phyloP scores from a whole-genome alignment of 2,329 filamentous ascomycete species.

The Cadophora gregata region DNA sequence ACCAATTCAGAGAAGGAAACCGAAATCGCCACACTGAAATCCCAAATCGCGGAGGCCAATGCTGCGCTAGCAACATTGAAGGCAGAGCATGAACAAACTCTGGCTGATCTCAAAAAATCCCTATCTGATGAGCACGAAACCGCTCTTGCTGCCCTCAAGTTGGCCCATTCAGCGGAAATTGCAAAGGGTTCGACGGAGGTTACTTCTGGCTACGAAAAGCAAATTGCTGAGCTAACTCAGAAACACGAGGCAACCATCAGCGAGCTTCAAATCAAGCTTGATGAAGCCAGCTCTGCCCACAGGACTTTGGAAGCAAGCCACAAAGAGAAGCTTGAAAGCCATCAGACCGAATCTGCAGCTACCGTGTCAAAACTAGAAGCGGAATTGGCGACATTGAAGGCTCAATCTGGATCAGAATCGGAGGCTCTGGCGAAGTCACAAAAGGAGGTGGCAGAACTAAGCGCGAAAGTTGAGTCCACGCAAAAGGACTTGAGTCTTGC shows the following conservation, averaged over 20 bases:
- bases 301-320: slow-evolving; percentile 53
- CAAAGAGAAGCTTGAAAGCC: slow-evolving; percentile 52
- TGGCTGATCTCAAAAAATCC: slow-evolving; percentile 57
- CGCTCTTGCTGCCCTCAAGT: slow-evolving; percentile 56
- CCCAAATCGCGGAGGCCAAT: slow-evolving; percentile 49
- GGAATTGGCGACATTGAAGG: slow-evolving; percentile 58
- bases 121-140: slow-evolving; percentile 58
- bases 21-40: slow-evolving; percentile 42
- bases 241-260: slow-evolving; percentile 55
- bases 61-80: slow-evolving; percentile 40
- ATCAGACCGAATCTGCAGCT: slow-evolving; percentile 51
- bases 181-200: slow-evolving; percentile 53
- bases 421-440: slow-evolving; percentile 32
- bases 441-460: slow-evolving; percentile 56
- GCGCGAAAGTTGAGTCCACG: slow-evolving; percentile 51
- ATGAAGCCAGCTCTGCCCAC: slow-evolving; percentile 56
- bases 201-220: slow-evolving; percentile 53
- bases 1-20: slow-evolving; percentile 46
- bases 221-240: slow-evolving; percentile 56
- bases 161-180: slow-evolving; percentile 58
- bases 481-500: slow-evolving; percentile 50
- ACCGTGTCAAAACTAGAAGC: slow-evolving; percentile 58
- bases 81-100: slow-evolving; percentile 46
- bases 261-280: slow-evolving; percentile 61
- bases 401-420: slow-evolving; percentile 48